Evolutionary conservation across 2,329 filamentous ascomycete genomes (phyloP).

Genomic region (Huntiella omanensis): DNA sequence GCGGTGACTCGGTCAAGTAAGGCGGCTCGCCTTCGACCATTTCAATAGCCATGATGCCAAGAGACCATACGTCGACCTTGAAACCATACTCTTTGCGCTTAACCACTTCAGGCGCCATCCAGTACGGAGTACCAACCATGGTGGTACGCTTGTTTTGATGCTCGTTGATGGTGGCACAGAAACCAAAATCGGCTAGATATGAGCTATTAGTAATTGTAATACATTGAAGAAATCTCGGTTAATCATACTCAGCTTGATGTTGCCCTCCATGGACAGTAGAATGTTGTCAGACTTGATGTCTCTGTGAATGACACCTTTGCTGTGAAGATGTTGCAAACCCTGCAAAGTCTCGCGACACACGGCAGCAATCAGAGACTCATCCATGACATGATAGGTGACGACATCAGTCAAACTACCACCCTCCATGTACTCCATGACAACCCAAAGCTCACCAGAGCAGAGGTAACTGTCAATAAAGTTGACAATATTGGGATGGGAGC

Average conservation of each 20-base stretch:
- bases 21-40: constrained; percentile 99
- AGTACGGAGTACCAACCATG: constrained; percentile 98
- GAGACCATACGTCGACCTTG: constrained; percentile 96
- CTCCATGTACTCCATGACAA: constrained; percentile 99
- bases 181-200: constrained; percentile 74
- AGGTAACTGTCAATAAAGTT: constrained; percentile 98
- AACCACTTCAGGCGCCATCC: constrained; percentile 98
- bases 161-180: constrained; percentile 96
- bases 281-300: constrained; percentile 99
- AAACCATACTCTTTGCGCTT: constrained; percentile 94
- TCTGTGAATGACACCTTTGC: constrained; percentile 92
- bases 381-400: constrained; percentile 98
- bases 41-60: constrained; percentile 98
- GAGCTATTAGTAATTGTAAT: constrained; percentile 17
- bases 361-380: constrained; percentile 86
- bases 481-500: constrained; percentile 94
- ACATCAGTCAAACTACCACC: constrained; percentile 94
- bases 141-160: constrained; percentile 93
- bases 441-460: constrained; percentile 80
- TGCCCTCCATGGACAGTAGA: constrained; percentile 76
- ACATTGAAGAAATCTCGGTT: neutral
- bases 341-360: constrained; percentile 86
- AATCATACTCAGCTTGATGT: constrained; percentile 84
- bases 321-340: constrained; percentile 86
- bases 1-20: constrained; percentile 84